These are phyloP conservation scores for Papiliotrema nemorosa DNA, from an alignment of 1,284 basidiomycete genomes.

Conservation along the genomic window DNA sequence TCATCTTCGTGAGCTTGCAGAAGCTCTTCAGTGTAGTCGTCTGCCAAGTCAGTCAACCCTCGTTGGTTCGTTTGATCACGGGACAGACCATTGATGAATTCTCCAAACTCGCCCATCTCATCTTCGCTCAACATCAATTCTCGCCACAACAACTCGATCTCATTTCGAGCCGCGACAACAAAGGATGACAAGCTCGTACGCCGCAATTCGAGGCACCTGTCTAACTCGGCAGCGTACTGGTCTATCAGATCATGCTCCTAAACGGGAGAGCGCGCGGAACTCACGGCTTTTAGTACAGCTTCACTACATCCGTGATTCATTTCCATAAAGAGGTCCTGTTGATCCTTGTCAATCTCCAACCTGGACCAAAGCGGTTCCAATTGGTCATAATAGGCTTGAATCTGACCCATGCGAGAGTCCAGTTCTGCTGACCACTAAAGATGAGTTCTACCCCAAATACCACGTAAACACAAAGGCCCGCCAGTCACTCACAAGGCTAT, in stretches of 20 bases:
- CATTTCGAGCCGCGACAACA: constrained; percentile 72
- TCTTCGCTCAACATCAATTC: constrained; percentile 79
- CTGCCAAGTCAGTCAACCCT: constrained; percentile 49
- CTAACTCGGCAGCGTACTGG: constrained; percentile 81
- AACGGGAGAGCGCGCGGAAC: constrained; percentile 2
- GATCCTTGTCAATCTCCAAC: constrained; percentile 39
- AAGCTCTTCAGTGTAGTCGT: constrained; percentile 84
- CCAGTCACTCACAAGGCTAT: constrained; percentile 26
- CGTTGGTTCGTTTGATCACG: not conserved
- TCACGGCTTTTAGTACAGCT: constrained; percentile 39
- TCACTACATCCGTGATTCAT: constrained; percentile 44
- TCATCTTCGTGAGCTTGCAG: constrained; percentile 84
- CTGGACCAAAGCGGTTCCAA: constrained; percentile 46
- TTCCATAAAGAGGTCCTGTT: constrained; percentile 44
- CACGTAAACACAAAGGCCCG: no score
- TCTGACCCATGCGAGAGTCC: constrained; percentile 32
- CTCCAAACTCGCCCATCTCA: constrained; percentile 73
- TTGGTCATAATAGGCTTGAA: constrained; percentile 45
- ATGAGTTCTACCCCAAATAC: not conserved
- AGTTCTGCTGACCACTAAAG: constrained; percentile 38
- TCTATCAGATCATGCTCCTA: not conserved
- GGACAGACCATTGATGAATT: constrained; percentile 70
- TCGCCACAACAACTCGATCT: constrained; percentile 80
- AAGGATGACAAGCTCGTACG: constrained; percentile 82
- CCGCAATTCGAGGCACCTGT: constrained; percentile 84